Percentiles rank a stretch among this genome's conserved stretches.
phyloP scores from a whole-genome alignment of 2,329 filamentous ascomycete genomes.

The Pseudogymnoascus sp. region DNA sequence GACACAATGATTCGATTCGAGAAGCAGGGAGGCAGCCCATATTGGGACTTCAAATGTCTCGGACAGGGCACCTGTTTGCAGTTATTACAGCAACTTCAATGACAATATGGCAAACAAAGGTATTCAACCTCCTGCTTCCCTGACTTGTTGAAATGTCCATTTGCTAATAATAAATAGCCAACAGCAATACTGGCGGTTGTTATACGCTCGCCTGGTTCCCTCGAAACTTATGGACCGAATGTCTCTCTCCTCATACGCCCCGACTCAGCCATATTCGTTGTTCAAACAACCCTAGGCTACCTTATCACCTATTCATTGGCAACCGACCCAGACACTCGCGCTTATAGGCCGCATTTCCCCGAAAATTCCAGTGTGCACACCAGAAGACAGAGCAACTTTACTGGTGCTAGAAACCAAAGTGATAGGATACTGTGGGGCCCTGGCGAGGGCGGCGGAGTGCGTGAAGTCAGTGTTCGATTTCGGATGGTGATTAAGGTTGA shows the following conservation, averaged over 20 bases:
- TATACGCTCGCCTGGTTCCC: conserved; percentile 70
- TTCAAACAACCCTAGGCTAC: conserved; percentile 78
- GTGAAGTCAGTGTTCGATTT: conserved; percentile 85
- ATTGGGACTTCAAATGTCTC: conserved; percentile 67
- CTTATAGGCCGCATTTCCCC: conserved; percentile 77
- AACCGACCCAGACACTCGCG: conserved; percentile 70
- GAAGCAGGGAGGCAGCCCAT: conserved; percentile 52
- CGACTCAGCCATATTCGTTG: conserved; percentile 84
- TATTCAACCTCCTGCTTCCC: conserved; percentile 33
- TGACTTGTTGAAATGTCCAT: neutral
- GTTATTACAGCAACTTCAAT: conserved; percentile 79
- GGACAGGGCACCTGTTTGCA: conserved; percentile 76
- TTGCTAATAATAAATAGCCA: conserved; percentile 48
- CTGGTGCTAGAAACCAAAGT: conserved; percentile 37
- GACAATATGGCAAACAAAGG: conserved; percentile 95
- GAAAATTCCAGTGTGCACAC: conserved; percentile 58
- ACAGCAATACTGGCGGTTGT: conserved; percentile 82
- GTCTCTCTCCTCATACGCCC: conserved; percentile 78
- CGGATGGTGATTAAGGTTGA: conserved; percentile 98
- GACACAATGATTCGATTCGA: conserved; percentile 12
- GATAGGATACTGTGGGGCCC: conserved; percentile 64
- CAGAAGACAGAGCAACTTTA: conserved; percentile 54
- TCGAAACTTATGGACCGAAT: conserved; percentile 79
- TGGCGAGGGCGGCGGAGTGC: conserved; percentile 74
- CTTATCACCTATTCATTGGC: conserved; percentile 92